phyloP scores from a whole-genome alignment of 768 basidiomycete species.

The Leccinum imitatum region DNA sequence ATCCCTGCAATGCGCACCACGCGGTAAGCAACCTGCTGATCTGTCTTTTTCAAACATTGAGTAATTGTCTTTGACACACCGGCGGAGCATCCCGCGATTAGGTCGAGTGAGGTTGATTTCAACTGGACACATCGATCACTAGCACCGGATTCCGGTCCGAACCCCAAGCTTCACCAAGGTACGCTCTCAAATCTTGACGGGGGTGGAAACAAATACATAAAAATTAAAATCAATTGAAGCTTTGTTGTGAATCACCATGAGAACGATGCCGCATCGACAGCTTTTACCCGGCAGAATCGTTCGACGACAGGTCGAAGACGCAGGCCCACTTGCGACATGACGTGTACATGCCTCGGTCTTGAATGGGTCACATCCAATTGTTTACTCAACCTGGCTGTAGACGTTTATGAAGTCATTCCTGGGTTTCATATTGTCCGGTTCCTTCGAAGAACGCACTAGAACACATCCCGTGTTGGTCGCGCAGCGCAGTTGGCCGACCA shows the following conservation, averaged over 20 bases:
- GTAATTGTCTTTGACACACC: not conserved
- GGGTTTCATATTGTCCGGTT: not conserved
- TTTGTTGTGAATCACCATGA: conserved; percentile 4
- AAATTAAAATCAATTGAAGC: not conserved
- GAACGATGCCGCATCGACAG: not conserved
- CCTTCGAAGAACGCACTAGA: not conserved
- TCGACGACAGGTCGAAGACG: not conserved
- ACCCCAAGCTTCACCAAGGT: not conserved
- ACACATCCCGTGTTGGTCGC: not conserved
- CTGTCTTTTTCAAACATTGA: not conserved
- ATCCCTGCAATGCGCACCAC: not conserved
- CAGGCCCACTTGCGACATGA: not conserved
- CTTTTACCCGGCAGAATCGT: conserved; percentile 2
- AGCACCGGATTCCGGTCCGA: not conserved
- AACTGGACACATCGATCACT: not conserved
- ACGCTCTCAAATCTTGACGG: not conserved
- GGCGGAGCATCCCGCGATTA: not conserved
- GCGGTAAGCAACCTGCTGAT: not conserved
- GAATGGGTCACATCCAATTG: not conserved
- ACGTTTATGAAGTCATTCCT: conserved; percentile 9
- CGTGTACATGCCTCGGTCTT: conserved; percentile 1
- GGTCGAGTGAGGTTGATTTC: not conserved
- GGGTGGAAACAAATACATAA: not conserved
- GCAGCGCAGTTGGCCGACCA: not conserved
- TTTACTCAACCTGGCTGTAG: not conserved